Evolutionary conservation across 2,329 filamentous ascomycete species (phyloP), one percentile per base, ranked within the genome.

Genomic region (Claviceps quebecensis): DNA sequence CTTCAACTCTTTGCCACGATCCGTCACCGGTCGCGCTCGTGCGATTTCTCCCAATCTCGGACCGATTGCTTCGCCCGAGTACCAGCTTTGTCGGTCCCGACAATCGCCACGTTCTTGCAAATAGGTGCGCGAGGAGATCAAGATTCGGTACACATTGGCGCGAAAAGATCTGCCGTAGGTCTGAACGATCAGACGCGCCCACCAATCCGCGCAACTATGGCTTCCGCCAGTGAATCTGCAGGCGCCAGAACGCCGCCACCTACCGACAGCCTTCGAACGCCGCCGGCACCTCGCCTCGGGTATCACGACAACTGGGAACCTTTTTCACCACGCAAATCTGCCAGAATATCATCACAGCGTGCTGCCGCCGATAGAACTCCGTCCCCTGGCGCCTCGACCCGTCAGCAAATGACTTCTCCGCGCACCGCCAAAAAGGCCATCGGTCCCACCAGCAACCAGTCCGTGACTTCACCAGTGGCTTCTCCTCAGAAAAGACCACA

Each of bases 301-400:
- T 80, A 74, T 60, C 72, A 75, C 57, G 85, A 90, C 66, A 69
- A 73, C 56, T 89, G 83, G 73, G 77, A 86, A 61, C 85, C 85
- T 45, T 89, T 81, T 62, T 80, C 82, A 54, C 81, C 83, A 51
- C 78, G 84, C 64, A 84, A 85, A 60, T 85, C 81, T 4, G 75
- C 77, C 54, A 77, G 84, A 57, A 74, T 86, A 58, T 78, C 78
- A 52, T 72, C 73, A 43, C 76, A 81, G 59, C 72, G 73, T 57
- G 60, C 67, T 45, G 60, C 67, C 53, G 60, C 67, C 54, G 67
- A 72, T 60, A 74, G 73, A 65, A 83, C 79, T 1, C 78, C 80
- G 22, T 80, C 77, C 4, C 77, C 80, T 14, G 56, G 61, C 56
- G 56, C 67, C 56, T 59, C 69, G 54, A 58, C 62, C 56, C 65